Evolutionary conservation across 345 rosid species (phyloP).

Genomic region (Cardiospermum halicacabum): DNA sequence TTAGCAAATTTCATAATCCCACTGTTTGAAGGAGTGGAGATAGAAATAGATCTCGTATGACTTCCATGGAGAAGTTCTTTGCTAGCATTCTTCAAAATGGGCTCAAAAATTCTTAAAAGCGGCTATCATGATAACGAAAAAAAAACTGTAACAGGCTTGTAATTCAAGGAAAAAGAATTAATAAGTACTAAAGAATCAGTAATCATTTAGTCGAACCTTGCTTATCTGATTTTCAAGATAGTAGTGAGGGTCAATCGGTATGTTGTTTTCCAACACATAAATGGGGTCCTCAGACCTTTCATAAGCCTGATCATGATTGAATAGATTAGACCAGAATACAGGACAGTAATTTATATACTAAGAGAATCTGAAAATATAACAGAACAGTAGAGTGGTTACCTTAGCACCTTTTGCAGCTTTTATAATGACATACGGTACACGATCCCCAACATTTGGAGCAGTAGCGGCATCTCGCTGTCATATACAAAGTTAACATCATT

Average conservation of each 20-base stretch:
- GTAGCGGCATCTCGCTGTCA: conserved; percentile 96
- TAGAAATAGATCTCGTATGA: conserved; percentile 91
- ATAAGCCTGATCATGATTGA: conserved; percentile 58
- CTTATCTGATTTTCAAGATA: conserved; percentile 94
- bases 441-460: conserved; percentile 98
- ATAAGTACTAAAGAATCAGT: conserved; percentile 4
- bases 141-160: conserved; percentile 4
- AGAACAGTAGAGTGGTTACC: conserved; percentile 37
- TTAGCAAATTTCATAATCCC: conserved; percentile 95
- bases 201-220: conserved; percentile 50
- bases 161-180: conserved; percentile 1
- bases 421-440: conserved; percentile 90
- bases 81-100: conserved; percentile 92
- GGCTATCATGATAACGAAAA: conserved; percentile 58
- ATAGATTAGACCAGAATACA: not conserved
- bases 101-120: conserved; percentile 90
- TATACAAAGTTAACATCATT: conserved; percentile 20
- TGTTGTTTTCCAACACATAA: conserved; percentile 83
- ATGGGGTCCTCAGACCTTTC: conserved; percentile 97
- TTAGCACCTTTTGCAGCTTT: conserved; percentile 97
- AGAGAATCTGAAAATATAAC: not conserved
- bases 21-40: conserved; percentile 80
- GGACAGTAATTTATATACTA: not conserved
- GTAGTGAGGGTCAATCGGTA: conserved; percentile 90
- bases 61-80: conserved; percentile 87